Evolutionary conservation across 2,329 filamentous ascomycete species (phyloP), one percentile per base, ranked within the genome.

Genomic region (Knoxdaviesia capensis): DNA sequence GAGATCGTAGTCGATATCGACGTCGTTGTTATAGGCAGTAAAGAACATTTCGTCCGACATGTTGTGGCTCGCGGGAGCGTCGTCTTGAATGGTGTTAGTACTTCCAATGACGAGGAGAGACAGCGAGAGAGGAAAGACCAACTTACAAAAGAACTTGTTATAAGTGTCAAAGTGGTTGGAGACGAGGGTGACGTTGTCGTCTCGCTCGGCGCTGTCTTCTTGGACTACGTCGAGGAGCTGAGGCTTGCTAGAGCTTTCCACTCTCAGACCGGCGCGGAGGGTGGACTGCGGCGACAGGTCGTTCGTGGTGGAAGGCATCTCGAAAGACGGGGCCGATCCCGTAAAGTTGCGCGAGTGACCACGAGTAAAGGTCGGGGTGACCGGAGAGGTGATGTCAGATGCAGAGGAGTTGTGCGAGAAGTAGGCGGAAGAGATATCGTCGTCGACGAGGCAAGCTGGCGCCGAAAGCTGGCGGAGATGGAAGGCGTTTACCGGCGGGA

Each of bases 171-270:
- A 61, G 38, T 64, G 53, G 41, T 59, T 59, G 37, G 68, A 61
- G 45, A 69, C 64, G 31, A 68, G 64, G 45, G 68, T 60, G 40
- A 66, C 64, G 42, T 69, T 67, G 31, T 77, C 71, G 28, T 80
- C 80, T 42, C 69, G 71, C 55, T 87, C 80, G 36, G 76, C 60
- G 2, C 80, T 77, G 52, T 93, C 86, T 20, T 20, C 20, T 57
- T 94, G 87, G 52, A 86, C 73, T 20, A 94, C 80, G 52, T 90
- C 82, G 10, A 84, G 80, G 47, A 94, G 65, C 41, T 68, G 69
- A 46, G 73, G 69, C 59, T 83, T 83, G 51, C 42, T 44, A 5
- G 39, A 20, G 20, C 20, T 20, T 20, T 34, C 28, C 43, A 62
- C 48, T 75, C 72, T 52, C 47, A 61, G 60, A 42, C 8, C 42